These are phyloP conservation scores for Talaromyces nanjingensis DNA, from an alignment of 495 filamentous ascomycete species.

Conservation along the genomic window DNA sequence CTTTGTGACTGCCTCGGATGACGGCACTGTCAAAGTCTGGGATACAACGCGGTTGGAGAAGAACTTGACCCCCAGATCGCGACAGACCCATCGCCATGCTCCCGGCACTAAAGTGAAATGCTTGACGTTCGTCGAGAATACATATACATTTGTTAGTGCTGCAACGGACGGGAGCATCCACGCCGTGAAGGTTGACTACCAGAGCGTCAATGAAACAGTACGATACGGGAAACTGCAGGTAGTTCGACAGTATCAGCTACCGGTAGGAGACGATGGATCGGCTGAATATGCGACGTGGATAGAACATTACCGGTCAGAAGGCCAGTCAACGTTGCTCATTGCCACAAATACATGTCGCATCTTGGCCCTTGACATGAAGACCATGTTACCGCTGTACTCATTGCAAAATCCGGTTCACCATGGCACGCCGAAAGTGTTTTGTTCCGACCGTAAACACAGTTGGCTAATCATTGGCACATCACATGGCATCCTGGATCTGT, in stretches of 20 bases:
- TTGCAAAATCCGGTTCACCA: constrained; percentile 90
- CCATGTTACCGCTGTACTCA: constrained; percentile 73
- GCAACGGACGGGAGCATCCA: constrained; percentile 87
- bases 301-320: constrained; percentile 82
- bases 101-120: constrained; percentile 65
- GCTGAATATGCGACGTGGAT: constrained; percentile 80
- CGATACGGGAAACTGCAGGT: constrained; percentile 73
- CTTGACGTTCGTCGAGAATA: constrained; percentile 86
- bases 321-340: constrained; percentile 70
- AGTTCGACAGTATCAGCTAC: constrained; percentile 75
- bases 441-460: constrained; percentile 70
- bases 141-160: constrained; percentile 84
- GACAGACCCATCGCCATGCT: constrained; percentile 79
- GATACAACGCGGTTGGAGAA: constrained; percentile 83
- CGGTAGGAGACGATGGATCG: constrained; percentile 28
- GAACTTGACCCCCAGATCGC: constrained; percentile 76
- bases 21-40: constrained; percentile 90
- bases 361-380: constrained; percentile 78
- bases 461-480: constrained; percentile 92
- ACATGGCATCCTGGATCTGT: constrained; percentile 87
- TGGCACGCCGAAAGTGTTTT: constrained; percentile 89
- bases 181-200: constrained; percentile 78
- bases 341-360: constrained; percentile 82
- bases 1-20: constrained; percentile 90
- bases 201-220: constrained; percentile 46